A percentile compares a stretch with the other conserved stretches of the same genome.
These are phyloP conservation scores for Begonia loranthoides DNA, from an alignment of 306 rosid species.

Conservation along the genomic window DNA sequence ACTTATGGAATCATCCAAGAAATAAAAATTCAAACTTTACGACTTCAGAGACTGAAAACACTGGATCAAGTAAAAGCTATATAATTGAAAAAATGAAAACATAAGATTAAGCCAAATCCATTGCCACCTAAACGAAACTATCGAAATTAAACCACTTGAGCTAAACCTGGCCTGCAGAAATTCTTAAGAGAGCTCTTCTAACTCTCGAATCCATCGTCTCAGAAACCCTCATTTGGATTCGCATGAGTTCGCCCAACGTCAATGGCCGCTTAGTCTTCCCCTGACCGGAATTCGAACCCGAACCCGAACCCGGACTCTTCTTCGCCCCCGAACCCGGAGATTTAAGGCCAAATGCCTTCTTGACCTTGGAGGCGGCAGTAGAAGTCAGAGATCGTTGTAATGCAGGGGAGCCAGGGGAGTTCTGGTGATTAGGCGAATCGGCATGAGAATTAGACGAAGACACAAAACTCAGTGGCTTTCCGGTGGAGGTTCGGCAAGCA, in stretches of 20 bases:
- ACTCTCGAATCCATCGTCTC: conserved; percentile 93
- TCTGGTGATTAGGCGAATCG: conserved; percentile 35
- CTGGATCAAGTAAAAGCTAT: too few species aligned
- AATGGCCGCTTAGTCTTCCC: conserved; percentile 54
- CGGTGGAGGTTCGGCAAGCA: conserved; percentile 79
- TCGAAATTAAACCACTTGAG: neutral
- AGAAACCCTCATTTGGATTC: conserved; percentile 92
- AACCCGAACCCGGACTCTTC: conserved; percentile 62
- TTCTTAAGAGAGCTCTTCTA: conserved; percentile 71
- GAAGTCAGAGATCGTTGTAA: conserved; percentile 87
- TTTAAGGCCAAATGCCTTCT: conserved; percentile 88
- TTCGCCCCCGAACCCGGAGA: conserved; percentile 77
- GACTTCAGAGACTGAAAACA: too few species aligned
- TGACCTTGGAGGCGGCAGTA: conserved; percentile 86
- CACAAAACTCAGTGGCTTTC: conserved; percentile 43
- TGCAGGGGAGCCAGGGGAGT: conserved; percentile 41
- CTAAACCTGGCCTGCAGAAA: conserved; percentile 81
- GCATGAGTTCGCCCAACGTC: conserved; percentile 93
- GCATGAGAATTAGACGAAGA: conserved; percentile 23
- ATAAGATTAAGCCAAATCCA: too few species aligned
- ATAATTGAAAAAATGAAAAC: too few species aligned
- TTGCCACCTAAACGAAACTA: too few species aligned
- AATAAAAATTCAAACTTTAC: too few species aligned
- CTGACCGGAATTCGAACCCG: conserved; percentile 24
- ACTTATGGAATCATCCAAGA: too few species aligned